Percentiles rank a stretch among this genome's conserved stretches.
phyloP scores from a whole-genome alignment of 2,329 filamentous ascomycete species.

The Verticillium albo-atrum region DNA sequence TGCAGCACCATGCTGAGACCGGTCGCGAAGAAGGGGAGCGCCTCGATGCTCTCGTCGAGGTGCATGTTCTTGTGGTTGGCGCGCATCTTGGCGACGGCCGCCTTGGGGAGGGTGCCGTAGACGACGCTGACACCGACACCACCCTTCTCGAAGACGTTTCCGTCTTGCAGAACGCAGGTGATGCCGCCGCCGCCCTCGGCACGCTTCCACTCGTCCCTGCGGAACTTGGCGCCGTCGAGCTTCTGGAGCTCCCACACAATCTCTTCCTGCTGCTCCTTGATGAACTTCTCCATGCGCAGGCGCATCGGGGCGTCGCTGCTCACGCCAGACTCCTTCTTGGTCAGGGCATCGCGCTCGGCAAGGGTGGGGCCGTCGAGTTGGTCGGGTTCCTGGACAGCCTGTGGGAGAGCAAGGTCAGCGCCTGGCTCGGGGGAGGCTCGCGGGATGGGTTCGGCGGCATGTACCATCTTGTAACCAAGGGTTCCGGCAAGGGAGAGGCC shows the following conservation, averaged over 20 bases:
- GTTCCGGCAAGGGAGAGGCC: slow-evolving; percentile 48
- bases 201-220: slow-evolving; percentile 79
- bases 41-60: slow-evolving; percentile 70
- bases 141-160: slow-evolving; percentile 96
- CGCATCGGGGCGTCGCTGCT: slow-evolving; percentile 86
- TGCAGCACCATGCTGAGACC: slow-evolving; percentile 92
- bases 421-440: slow-evolving; percentile 7
- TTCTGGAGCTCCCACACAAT: slow-evolving; percentile 81
- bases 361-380: slow-evolving; percentile 64
- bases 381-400: slow-evolving; percentile 37
- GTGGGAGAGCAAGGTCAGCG: slow-evolving; percentile 8
- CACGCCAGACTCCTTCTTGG: slow-evolving; percentile 74
- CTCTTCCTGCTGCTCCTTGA: slow-evolving; percentile 84
- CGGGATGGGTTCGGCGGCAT: slow-evolving; percentile 9
- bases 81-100: slow-evolving; percentile 89
- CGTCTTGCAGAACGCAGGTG: slow-evolving; percentile 91
- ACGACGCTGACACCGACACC: slow-evolving; percentile 94
- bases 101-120: slow-evolving; percentile 82
- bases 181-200: slow-evolving; percentile 89
- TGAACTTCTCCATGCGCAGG: slow-evolving; percentile 93
- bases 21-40: slow-evolving; percentile 90
- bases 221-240: slow-evolving; percentile 80
- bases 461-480: slow-evolving; percentile 57
- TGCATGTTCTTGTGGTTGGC: slow-evolving; percentile 92
- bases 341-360: slow-evolving; percentile 77